Evolutionary conservation across 305 asterid genomes (phyloP).

Genomic region (Plantago lanceolata): DNA sequence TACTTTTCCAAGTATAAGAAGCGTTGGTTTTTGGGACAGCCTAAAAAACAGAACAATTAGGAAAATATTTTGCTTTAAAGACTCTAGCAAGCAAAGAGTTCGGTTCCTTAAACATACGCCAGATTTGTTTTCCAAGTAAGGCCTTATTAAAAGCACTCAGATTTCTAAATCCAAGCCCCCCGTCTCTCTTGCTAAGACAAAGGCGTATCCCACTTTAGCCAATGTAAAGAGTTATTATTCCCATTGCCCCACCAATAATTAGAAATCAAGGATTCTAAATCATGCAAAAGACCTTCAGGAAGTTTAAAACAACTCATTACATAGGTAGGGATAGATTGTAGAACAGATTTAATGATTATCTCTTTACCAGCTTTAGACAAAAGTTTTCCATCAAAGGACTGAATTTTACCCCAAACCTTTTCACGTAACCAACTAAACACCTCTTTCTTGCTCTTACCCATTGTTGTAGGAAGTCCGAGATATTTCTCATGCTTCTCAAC

Average conservation of each 20-base stretch:
- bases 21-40: neutral
- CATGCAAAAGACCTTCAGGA: too few relatives aligned
- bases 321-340: neutral
- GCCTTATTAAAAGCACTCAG: neutral
- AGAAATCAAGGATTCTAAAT: too few relatives aligned
- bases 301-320: neutral
- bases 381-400: neutral
- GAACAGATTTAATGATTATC: neutral
- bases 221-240: too few relatives aligned
- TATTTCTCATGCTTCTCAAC: neutral
- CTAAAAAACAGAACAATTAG: neutral
- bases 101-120: neutral
- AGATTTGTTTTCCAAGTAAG: neutral
- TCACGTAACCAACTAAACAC: neutral
- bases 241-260: neutral
- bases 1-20: neutral
- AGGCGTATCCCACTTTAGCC: neutral
- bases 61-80: neutral
- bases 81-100: neutral
- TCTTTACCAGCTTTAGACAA: neutral
- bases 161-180: neutral
- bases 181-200: neutral
- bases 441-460: neutral
- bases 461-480: neutral
- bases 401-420: neutral